These are phyloP conservation scores for Poa annua DNA, from an alignment of 176 grass and related monocot species.

Conservation along the genomic window DNA sequence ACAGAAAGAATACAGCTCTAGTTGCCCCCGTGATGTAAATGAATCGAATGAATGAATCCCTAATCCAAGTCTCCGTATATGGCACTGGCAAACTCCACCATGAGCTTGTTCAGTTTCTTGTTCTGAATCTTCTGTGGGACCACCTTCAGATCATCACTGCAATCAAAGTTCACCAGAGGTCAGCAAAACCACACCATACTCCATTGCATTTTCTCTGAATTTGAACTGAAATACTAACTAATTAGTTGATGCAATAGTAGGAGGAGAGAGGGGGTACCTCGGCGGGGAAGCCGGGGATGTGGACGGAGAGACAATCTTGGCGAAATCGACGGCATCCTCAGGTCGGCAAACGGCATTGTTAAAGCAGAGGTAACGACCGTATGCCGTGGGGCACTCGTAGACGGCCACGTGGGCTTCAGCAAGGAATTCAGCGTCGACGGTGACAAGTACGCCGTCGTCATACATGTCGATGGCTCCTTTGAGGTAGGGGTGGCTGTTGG, in stretches of 20 bases:
- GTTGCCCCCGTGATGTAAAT: conserved; percentile 26
- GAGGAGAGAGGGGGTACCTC: conserved; percentile 31
- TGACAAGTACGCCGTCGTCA: conserved; percentile 75
- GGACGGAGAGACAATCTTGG: conserved; percentile 56
- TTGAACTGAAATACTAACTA: not conserved
- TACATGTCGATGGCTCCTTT: conserved; percentile 91
- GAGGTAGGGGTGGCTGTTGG: conserved; percentile 59
- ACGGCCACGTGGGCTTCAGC: conserved; percentile 80
- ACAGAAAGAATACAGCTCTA: conserved; percentile 46
- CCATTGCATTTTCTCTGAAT: not conserved
- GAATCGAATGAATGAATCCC: not conserved
- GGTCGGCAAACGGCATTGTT: conserved; percentile 68
- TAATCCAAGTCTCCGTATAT: conserved; percentile 66
- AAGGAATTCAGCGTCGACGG: conserved; percentile 73
- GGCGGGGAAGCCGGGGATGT: conserved; percentile 36
- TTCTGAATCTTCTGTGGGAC: conserved; percentile 74
- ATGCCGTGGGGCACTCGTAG: conserved; percentile 72
- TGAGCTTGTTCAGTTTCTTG: conserved; percentile 85
- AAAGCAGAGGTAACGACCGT: conserved; percentile 94
- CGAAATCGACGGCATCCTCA: conserved; percentile 69
- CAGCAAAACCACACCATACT: not conserved
- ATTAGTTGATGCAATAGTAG: not conserved
- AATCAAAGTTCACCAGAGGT: conserved; percentile 1
- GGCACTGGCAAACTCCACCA: conserved; percentile 69
- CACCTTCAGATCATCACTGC: conserved; percentile 75